Base-by-base conservation (phyloP, 441 rosid species). In the Erodium trifolium region DNA sequence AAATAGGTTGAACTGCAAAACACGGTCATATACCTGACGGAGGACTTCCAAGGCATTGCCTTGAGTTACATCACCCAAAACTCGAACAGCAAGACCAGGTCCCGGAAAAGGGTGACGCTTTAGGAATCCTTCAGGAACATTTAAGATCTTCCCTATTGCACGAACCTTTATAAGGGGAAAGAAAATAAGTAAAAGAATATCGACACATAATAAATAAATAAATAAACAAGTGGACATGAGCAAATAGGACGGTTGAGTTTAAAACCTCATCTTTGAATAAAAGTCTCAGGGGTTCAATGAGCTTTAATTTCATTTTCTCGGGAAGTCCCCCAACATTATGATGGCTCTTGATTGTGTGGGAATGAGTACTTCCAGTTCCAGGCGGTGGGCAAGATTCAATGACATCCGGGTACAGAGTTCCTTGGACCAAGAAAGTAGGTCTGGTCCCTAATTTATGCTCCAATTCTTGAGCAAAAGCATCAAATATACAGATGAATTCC, bases 371-470 rank as follows among this genome's bases (percentile, higher is more conserved):
- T 71, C 92, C 99, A 47, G 86, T 79, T 45, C 98, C 97, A 0
- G 97, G 99, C 16, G 97, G 99, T 6, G 99, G 99, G 74, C 99
- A 94, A 7, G 99, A 94, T 81, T 92, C 99, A 75, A 88, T 94
- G 67, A 92, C 97, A 75, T 90, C 97, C 0, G 99, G 97, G 77
- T 94, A 91, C 74, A 94, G 68, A 49, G 97, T 91, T 74, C 97
- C 97, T 81, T 94, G 97, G 74, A 94, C 97, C 75, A 93, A 74
- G 73, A 82, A 93, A 55, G 80, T 84, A 7, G 96, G 97, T 76
- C 77, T 91, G 78, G 70, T 91, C 66, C 97, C 96, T 66, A 88
- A 39, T 65, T 88, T 84, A 23, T 84, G 72, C 85, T 86, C 95
- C 82, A 94, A 73, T 41, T 88, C 85, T 69, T 87, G 84, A 14